phyloP scores from a whole-genome alignment of 768 basidiomycete species.

The Collybia mongolica region DNA sequence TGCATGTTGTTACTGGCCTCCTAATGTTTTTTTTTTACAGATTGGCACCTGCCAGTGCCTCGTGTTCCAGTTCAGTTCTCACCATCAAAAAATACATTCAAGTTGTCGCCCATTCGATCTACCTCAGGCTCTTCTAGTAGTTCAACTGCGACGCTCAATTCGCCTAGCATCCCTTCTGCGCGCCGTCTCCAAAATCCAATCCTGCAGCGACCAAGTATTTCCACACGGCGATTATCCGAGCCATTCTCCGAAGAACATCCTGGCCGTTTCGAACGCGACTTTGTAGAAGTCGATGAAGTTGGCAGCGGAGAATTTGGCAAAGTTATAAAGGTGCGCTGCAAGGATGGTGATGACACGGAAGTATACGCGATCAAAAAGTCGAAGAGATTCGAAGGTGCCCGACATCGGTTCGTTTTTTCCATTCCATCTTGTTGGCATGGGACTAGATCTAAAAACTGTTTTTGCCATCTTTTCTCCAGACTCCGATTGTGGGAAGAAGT shows the following conservation, averaged over 20 bases:
- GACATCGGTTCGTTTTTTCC: slow-evolving; percentile 70
- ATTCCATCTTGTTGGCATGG: slow-evolving; percentile 27
- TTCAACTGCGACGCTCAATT: slow-evolving; percentile 43
- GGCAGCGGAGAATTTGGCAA: slow-evolving; percentile 94
- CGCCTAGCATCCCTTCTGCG: slow-evolving; percentile 36
- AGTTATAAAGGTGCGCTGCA: slow-evolving; percentile 80
- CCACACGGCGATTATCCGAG: slow-evolving; percentile 33
- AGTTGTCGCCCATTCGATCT: slow-evolving; percentile 43
- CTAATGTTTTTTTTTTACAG: slow-evolving; percentile 29
- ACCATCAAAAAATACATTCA: slow-evolving; percentile 39
- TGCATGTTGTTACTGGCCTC: slow-evolving; percentile 8
- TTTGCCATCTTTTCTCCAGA: slow-evolving; percentile 35
- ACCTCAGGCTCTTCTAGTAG: slow-evolving; percentile 60
- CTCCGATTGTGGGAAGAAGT: slow-evolving; percentile 92
- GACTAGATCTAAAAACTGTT: slow-evolving; percentile 14
- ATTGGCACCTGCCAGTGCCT: slow-evolving; percentile 55
- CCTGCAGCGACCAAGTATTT: slow-evolving; percentile 8
- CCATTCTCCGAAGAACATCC: slow-evolving; percentile 47
- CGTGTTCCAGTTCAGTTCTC: slow-evolving; percentile 48
- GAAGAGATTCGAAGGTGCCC: slow-evolving; percentile 86
- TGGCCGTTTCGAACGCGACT: slow-evolving; percentile 78
- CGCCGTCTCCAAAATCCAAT: slow-evolving; percentile 21
- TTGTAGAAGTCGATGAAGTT: slow-evolving; percentile 75
- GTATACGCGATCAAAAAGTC: slow-evolving; percentile 93
- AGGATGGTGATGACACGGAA: slow-evolving; percentile 48